Base-by-base conservation (phyloP, 768 basidiomycete genomes). In the Russula vinacea region DNA sequence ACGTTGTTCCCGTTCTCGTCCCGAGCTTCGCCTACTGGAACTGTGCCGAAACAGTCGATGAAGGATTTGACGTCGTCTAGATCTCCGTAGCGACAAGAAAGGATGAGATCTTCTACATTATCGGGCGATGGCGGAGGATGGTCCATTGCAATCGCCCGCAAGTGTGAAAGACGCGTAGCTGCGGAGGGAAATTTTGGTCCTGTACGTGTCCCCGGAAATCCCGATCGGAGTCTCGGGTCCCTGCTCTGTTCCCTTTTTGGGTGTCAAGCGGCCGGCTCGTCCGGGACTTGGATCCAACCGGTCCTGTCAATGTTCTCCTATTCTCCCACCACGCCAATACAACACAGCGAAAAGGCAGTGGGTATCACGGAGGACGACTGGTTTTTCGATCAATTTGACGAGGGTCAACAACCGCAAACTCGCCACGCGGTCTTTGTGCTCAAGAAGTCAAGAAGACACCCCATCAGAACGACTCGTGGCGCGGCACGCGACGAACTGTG, bases 31-130 rank as follows among this genome's bases (percentile, higher is more conserved):
- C 75, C 74, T 14, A 92, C 75, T 0, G 80, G 62, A 6, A 76
- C 76, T 1, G 75, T 62, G 11, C 89, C 86, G 72, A 85, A 88
- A 42, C 78, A 76, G 24, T 80, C 73, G 32, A 90, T 76, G 67
- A 90, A 95, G 3, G 77, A 76, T 51, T 86, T 79, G 44, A 93
- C 79, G 68, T 94, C 91, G 53, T 89, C 84, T 60, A 92, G 75
- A 67, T 96, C 94, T 45, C 94, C 94, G 74, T 93, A 96, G 73
- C 94, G 84, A 73, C 89, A 89, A 24, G 89, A 81, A 6, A 95
- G 84, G 14, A 98, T 78, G 55, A 95, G 73, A 3, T 96, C 91
- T 49, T 91, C 84, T 37, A 75, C 76, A 26, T 89, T 83, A 55
- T 87, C 84, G 5, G 16, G 39, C 2, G 70, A 54, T 16, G 75